phyloP scores from a whole-genome alignment of 1,284 basidiomycete species.

The Leccinum ponderosum region DNA sequence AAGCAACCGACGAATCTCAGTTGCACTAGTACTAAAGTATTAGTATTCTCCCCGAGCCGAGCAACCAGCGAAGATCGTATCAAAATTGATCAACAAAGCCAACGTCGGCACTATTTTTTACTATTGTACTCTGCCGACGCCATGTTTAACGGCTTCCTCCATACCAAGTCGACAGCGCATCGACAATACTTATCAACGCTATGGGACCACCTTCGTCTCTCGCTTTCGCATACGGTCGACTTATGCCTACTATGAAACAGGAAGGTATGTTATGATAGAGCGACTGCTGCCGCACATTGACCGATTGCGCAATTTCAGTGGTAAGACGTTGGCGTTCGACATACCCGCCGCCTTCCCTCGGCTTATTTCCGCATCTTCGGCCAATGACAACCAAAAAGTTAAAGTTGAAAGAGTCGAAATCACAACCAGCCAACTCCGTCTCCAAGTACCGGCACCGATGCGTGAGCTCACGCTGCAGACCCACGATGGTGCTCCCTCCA shows the following conservation, averaged over 20 bases:
- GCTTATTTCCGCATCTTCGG: conserved; percentile 46
- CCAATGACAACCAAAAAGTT: conserved; percentile 33
- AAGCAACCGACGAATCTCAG: too few relatives aligned
- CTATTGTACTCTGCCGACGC: too few relatives aligned
- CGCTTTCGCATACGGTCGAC: too few relatives aligned
- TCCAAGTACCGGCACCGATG: conserved; percentile 73
- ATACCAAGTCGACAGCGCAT: too few relatives aligned
- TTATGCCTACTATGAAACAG: conserved; percentile 64
- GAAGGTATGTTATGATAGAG: conserved; percentile 52
- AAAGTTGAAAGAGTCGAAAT: conserved; percentile 28
- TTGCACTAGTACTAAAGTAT: too few relatives aligned
- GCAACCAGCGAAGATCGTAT: too few relatives aligned
- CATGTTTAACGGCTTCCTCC: too few relatives aligned
- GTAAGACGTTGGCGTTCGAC: conserved; percentile 97
- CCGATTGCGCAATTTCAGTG: conserved; percentile 45
- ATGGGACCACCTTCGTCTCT: too few relatives aligned
- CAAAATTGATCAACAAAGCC: too few relatives aligned
- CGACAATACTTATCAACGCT: too few relatives aligned
- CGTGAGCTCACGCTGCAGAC: conserved; percentile 96
- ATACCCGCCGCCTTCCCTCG: conserved; percentile 76
- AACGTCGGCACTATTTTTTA: too few relatives aligned
- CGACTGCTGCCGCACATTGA: conserved; percentile 3
- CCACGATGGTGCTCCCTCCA: conserved; percentile 82
- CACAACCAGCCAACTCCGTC: conserved; percentile 40
- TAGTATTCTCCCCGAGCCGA: too few relatives aligned